Conservation (phyloP, 2,329 filamentous ascomycete genomes). For the Sporothrix pseudoabietina region DNA sequence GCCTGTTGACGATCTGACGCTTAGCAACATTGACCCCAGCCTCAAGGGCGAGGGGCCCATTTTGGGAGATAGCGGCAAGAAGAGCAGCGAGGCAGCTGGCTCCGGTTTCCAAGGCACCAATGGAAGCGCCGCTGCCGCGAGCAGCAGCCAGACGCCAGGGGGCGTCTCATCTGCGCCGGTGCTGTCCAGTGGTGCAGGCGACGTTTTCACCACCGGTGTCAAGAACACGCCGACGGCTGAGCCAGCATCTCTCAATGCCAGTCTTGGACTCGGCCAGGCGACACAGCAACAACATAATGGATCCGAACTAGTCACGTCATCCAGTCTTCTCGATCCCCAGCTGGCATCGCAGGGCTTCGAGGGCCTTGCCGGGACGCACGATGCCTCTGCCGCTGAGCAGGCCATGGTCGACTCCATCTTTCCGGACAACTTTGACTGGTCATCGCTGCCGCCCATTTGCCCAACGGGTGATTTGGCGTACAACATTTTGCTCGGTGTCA, state of each 20-base stretch:
- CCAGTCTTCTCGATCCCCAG: slow-evolving; percentile 23
- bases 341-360: not conserved
- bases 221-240: slow-evolving; percentile 10
- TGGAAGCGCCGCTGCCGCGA: not conserved
- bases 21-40: slow-evolving; percentile 35
- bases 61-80: not conserved
- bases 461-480: slow-evolving; percentile 60
- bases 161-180: slow-evolving; percentile 21
- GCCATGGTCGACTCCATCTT: slow-evolving; percentile 42
- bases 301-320: not conserved
- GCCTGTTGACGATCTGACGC: slow-evolving; percentile 32
- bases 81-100: not conserved
- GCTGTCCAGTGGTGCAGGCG: slow-evolving; percentile 28
- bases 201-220: slow-evolving; percentile 25
- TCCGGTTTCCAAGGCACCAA: not conserved
- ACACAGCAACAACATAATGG: not conserved
- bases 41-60: slow-evolving; percentile 29
- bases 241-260: too few relatives aligned
- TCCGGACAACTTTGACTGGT: slow-evolving; percentile 53
- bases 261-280: not conserved
- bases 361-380: not conserved
- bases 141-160: slow-evolving; percentile 27
- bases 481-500: slow-evolving; percentile 55
- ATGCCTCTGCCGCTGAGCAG: not conserved
- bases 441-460: slow-evolving; percentile 57